phyloP scores from a whole-genome alignment of 1,139 yeast genomes.

The Barnettozyma hawaiiensis region DNA sequence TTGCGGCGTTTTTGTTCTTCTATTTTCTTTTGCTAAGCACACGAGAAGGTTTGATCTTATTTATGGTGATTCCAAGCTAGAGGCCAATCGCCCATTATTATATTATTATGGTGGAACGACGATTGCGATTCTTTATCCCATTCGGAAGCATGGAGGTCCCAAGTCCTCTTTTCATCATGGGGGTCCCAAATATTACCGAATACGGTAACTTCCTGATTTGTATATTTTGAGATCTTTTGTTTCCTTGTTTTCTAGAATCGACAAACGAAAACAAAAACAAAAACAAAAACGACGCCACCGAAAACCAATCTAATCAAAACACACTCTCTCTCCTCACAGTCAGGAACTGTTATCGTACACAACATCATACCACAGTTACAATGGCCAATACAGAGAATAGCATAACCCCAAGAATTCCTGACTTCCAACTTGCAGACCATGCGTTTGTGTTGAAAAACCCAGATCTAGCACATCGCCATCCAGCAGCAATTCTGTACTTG shows the following conservation, averaged over 20 bases:
- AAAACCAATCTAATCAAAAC: not conserved
- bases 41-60: too few species aligned
- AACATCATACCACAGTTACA: too few species aligned
- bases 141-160: too few species aligned
- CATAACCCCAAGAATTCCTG: constrained; percentile 51
- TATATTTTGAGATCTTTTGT: not conserved
- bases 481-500: constrained; percentile 42
- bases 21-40: too few species aligned
- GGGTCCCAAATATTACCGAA: not conserved
- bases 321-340: constrained; percentile 18
- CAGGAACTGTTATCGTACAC: too few species aligned
- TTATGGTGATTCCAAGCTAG: too few species aligned
- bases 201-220: not conserved
- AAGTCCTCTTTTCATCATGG: too few species aligned
- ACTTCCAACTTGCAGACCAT: constrained; percentile 70
- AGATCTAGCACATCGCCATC: constrained; percentile 34
- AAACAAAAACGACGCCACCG: constrained; percentile 2
- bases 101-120: too few species aligned
- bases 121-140: too few species aligned
- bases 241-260: too few species aligned
- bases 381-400: constrained; percentile 12
- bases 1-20: too few species aligned
- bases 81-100: too few species aligned
- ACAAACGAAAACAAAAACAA: not conserved
- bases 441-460: constrained; percentile 58